phyloP scores from a whole-genome alignment of 1,139 yeast species.

The Eremothecium sinecaudum region DNA sequence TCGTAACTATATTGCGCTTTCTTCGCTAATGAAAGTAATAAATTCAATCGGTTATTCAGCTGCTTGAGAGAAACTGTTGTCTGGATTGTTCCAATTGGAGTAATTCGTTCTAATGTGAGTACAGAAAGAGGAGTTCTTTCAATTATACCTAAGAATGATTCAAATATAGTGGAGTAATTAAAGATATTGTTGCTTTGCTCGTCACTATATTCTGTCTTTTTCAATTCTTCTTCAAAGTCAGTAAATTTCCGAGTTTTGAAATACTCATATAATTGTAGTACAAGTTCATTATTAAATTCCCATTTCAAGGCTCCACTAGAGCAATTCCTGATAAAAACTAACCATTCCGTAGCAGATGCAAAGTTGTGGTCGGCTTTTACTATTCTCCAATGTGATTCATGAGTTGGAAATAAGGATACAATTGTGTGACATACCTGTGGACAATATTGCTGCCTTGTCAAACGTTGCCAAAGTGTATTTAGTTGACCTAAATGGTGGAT shows the following conservation, averaged over 20 bases:
- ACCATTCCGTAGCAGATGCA: slow-evolving; percentile 10
- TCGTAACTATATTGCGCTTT: slow-evolving; percentile 19
- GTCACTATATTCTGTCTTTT: background rate
- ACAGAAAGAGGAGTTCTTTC: slow-evolving; percentile 10
- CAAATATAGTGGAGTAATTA: slow-evolving; percentile 16
- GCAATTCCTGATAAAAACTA: slow-evolving; percentile 18
- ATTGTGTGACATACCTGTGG: slow-evolving; percentile 15
- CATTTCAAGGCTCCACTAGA: slow-evolving; percentile 13
- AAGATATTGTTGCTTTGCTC: no score
- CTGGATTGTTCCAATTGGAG: slow-evolving; percentile 25
- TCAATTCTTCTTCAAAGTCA: slow-evolving; percentile 22
- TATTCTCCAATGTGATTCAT: slow-evolving; percentile 18
- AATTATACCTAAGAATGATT: slow-evolving; percentile 19
- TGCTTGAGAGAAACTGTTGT: slow-evolving; percentile 14
- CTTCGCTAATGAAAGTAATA: slow-evolving; percentile 20
- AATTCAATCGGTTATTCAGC: slow-evolving; percentile 23
- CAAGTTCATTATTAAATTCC: slow-evolving; percentile 15
- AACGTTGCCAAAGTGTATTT: slow-evolving; percentile 18
- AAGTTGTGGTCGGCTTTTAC: slow-evolving; percentile 13
- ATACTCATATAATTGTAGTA: slow-evolving; percentile 18
- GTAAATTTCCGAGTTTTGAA: slow-evolving; percentile 23
- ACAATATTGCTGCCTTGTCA: slow-evolving; percentile 13
- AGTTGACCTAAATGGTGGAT: slow-evolving; percentile 10
- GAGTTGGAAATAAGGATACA: slow-evolving; percentile 19
- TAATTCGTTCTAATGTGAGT: slow-evolving; percentile 21